A percentile compares a stretch with the other conserved stretches of the same genome.
These are phyloP conservation scores for Fusarium clavum DNA, from an alignment of 2,329 filamentous ascomycete genomes.

Conservation along the genomic window DNA sequence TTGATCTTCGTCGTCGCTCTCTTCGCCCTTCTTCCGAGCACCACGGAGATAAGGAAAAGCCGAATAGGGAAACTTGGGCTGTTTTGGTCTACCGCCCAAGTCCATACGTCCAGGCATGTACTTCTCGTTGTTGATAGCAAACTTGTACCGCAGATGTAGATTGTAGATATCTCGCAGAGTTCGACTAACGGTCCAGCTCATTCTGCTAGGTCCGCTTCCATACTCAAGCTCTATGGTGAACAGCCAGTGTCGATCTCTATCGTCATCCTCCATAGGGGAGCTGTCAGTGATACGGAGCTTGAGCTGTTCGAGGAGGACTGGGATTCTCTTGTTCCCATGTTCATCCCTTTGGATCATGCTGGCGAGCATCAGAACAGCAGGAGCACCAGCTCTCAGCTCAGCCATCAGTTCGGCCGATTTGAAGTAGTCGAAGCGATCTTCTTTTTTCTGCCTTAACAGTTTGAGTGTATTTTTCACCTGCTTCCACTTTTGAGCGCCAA, in stretches of 20 bases:
- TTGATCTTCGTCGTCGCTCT: slow-evolving; percentile 79
- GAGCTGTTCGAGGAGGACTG: slow-evolving; percentile 93
- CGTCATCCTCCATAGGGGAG: slow-evolving; percentile 71
- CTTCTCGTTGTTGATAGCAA: slow-evolving; percentile 85
- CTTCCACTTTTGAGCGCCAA: slow-evolving; percentile 87
- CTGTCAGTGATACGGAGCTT: slow-evolving; percentile 90
- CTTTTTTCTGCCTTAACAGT: slow-evolving; percentile 81
- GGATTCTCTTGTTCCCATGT: slow-evolving; percentile 93
- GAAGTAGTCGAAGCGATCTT: slow-evolving; percentile 89
- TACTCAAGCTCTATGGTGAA: slow-evolving; percentile 96
- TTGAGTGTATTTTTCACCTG: slow-evolving; percentile 92
- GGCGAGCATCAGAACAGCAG: slow-evolving; percentile 91
- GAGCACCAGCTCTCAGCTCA: slow-evolving; percentile 90
- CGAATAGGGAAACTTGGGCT: slow-evolving; percentile 89
- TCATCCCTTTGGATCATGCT: slow-evolving; percentile 99
- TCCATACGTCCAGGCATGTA: slow-evolving; percentile 78
- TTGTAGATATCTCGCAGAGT: slow-evolving; percentile 92
- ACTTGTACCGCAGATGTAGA: slow-evolving; percentile 91
- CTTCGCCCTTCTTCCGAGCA: slow-evolving; percentile 81
- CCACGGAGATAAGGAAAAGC: slow-evolving; percentile 91
- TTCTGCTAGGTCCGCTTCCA: slow-evolving; percentile 91
- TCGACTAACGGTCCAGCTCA: slow-evolving; percentile 94
- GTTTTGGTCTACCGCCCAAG: slow-evolving; percentile 75
- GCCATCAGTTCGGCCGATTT: slow-evolving; percentile 98
- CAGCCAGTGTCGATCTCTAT: slow-evolving; percentile 78